Conservation (phyloP, 768 basidiomycete genomes). For the Lentinula raphanica region DNA sequence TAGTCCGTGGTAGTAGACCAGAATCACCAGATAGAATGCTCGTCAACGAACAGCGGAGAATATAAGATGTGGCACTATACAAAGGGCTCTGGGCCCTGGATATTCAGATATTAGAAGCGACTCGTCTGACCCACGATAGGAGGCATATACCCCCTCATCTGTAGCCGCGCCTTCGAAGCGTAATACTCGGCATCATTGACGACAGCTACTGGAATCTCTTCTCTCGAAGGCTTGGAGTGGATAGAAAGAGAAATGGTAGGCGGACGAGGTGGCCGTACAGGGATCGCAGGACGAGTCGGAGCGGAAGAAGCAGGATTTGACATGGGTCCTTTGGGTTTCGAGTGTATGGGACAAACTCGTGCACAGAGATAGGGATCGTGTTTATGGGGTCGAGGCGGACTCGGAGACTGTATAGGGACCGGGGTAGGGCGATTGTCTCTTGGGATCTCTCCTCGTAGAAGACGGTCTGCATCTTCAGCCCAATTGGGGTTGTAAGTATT, state of each 20-base stretch:
- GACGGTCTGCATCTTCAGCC: neutral
- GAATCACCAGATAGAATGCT: no score
- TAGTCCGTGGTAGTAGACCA: no score
- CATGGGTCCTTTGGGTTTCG: neutral
- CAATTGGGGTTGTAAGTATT: neutral
- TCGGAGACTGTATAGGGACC: neutral
- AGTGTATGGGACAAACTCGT: neutral
- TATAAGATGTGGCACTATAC: no score
- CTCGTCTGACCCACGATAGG: neutral
- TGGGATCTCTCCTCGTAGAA: neutral
- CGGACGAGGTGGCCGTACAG: neutral
- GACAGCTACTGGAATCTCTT: neutral
- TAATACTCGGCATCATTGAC: neutral
- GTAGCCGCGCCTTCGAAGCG: neutral
- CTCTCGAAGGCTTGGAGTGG: neutral
- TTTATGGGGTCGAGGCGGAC: neutral
- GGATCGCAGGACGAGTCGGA: neutral
- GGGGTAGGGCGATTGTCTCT: neutral
- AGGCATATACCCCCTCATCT: neutral
- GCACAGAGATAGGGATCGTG: neutral
- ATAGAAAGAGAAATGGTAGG: conserved; percentile 2
- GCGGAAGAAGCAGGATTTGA: neutral
- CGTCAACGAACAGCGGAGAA: no score
- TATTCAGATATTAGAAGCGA: no score
- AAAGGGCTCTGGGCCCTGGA: no score